A percentile compares a stretch with the other conserved stretches of the same genome.
Conservation (phyloP, 768 basidiomycete genomes). For the Collybia nuda region DNA sequence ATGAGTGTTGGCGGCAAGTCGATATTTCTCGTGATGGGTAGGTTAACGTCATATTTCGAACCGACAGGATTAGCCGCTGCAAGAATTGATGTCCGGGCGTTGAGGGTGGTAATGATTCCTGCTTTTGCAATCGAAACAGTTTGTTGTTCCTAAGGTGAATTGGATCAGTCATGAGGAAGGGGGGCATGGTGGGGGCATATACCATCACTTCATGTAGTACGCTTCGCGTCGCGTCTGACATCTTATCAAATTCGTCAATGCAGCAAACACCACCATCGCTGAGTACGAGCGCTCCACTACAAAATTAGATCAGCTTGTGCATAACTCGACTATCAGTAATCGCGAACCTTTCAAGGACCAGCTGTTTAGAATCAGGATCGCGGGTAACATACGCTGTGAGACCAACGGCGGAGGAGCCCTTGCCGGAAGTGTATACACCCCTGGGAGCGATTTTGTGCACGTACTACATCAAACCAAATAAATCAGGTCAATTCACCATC, state of each 20-base stretch:
- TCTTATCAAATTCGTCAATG: slow-evolving; percentile 99
- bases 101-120: slow-evolving; percentile 97
- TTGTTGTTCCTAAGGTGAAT: slow-evolving; percentile 84
- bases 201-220: slow-evolving; percentile 99
- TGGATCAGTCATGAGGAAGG: background rate
- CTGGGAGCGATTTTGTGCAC: slow-evolving; percentile 98
- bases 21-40: slow-evolving; percentile 94
- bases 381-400: slow-evolving; percentile 97
- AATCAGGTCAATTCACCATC: background rate
- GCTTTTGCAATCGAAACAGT: slow-evolving; percentile 99
- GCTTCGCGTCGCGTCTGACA: slow-evolving; percentile 96
- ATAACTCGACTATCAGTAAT: background rate
- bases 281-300: slow-evolving; percentile 88
- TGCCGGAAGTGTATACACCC: slow-evolving; percentile 96
- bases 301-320: slow-evolving; percentile 3
- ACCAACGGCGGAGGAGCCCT: slow-evolving; percentile 98
- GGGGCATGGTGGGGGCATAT: background rate
- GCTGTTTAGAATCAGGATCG: slow-evolving; percentile 97
- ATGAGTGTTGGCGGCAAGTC: slow-evolving; percentile 97
- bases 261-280: slow-evolving; percentile 98
- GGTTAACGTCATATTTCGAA: slow-evolving; percentile 89
- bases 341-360: slow-evolving; percentile 89
- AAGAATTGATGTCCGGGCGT: slow-evolving; percentile 96
- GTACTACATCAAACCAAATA: slow-evolving; percentile 53
- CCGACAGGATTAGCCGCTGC: slow-evolving; percentile 98